These are phyloP conservation scores for Celoporthe dispersa DNA, from an alignment of 2,329 filamentous ascomycete genomes.

Conservation along the genomic window DNA sequence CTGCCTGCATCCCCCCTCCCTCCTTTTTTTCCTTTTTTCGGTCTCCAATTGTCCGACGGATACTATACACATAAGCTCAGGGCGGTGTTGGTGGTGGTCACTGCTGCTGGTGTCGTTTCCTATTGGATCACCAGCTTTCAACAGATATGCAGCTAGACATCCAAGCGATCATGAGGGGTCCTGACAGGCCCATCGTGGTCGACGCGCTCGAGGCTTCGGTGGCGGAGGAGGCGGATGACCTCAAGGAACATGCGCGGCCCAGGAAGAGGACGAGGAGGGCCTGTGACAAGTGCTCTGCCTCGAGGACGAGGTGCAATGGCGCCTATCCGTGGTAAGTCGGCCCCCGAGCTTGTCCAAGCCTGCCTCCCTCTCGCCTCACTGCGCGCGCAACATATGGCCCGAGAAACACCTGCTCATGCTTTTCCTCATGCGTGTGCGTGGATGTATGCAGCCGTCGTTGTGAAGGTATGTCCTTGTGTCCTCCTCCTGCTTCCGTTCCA, in stretches of 20 bases:
- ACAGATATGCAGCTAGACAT: background rate
- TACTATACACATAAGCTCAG: background rate
- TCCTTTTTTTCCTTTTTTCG: too few relatives aligned
- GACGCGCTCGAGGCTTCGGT: constrained; percentile 14
- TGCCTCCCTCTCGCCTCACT: background rate
- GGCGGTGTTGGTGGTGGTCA: background rate
- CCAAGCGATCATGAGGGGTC: constrained; percentile 12
- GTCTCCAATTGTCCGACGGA: background rate
- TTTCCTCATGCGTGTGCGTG: background rate
- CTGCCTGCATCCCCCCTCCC: background rate
- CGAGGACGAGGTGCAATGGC: constrained; percentile 49
- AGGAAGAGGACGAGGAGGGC: constrained; percentile 38
- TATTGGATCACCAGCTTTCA: background rate
- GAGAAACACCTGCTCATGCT: constrained; percentile 14
- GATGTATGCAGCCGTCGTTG: constrained; percentile 41
- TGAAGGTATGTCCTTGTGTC: constrained; percentile 37
- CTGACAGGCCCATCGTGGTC: constrained; percentile 8
- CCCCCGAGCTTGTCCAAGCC: background rate
- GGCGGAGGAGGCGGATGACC: constrained; percentile 27
- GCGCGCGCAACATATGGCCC: background rate
- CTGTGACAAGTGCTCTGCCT: constrained; percentile 45
- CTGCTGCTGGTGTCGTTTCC: background rate
- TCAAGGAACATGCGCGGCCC: constrained; percentile 39
- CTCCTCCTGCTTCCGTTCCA: background rate
- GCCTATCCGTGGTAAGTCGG: constrained; percentile 44